A percentile compares a stretch with the other conserved stretches of the same genome.
phyloP scores from a whole-genome alignment of 495 filamentous ascomycete genomes.

The Neurospora sp. region DNA sequence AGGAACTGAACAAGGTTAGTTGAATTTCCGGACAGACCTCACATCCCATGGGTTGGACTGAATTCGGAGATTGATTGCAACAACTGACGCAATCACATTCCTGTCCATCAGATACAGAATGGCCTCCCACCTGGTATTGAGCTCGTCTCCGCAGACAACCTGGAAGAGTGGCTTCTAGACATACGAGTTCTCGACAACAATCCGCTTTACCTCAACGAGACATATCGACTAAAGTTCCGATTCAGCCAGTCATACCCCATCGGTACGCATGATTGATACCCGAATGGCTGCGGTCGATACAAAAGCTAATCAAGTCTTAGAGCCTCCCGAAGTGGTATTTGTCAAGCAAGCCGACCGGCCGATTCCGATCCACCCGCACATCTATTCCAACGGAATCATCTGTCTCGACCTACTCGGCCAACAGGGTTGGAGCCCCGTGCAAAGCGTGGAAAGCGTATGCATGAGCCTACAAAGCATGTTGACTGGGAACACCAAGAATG shows the following conservation, averaged over 20 bases:
- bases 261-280: conserved; percentile 39
- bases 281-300: background rate
- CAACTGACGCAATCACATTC: conserved; percentile 6
- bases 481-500: conserved; percentile 84
- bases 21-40: background rate
- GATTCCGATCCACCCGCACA: conserved; percentile 93
- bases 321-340: conserved; percentile 91
- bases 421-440: conserved; percentile 89
- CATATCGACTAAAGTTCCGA: conserved; percentile 75
- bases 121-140: conserved; percentile 61
- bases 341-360: conserved; percentile 52
- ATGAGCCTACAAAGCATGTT: conserved; percentile 98
- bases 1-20: conserved; percentile 42
- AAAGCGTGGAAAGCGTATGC: conserved; percentile 93
- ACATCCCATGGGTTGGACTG: background rate
- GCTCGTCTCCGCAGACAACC: conserved; percentile 67
- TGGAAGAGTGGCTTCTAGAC: conserved; percentile 89
- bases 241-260: conserved; percentile 85
- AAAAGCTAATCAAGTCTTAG: conserved; percentile 30
- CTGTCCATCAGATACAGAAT: conserved; percentile 36
- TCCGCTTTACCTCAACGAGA: conserved; percentile 74
- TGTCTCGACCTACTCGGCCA: conserved; percentile 85
- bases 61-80: background rate
- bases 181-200: conserved; percentile 86
- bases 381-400: conserved; percentile 97